These are phyloP conservation scores for Microthyrium microscopicum DNA, from an alignment of 2,329 filamentous ascomycete species.

Conservation along the genomic window DNA sequence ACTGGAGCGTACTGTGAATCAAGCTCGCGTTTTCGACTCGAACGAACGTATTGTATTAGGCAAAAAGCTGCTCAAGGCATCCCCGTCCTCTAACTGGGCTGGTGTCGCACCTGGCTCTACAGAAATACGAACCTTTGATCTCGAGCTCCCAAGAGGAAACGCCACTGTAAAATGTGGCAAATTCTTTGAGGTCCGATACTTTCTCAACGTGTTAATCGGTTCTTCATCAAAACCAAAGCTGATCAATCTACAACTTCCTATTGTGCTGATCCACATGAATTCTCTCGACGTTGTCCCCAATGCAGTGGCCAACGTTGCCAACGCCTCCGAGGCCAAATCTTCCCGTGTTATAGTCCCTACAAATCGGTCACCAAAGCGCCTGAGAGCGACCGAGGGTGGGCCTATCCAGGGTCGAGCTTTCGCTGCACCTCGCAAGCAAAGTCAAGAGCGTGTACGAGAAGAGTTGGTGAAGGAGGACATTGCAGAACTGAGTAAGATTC, in stretches of 20 bases:
- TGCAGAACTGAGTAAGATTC: slow-evolving; percentile 21
- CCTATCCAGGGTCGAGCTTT: slow-evolving; percentile 34
- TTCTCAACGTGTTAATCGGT: slow-evolving; percentile 35
- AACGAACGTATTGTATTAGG: slow-evolving; percentile 32
- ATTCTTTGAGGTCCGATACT: slow-evolving; percentile 40
- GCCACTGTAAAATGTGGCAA: slow-evolving; percentile 36
- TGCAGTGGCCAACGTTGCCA: slow-evolving; percentile 36
- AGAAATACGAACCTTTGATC: slow-evolving; percentile 31
- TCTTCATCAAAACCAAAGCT: slow-evolving; percentile 29
- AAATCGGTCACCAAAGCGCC: slow-evolving; percentile 7
- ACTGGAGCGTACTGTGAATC: slow-evolving; percentile 30
- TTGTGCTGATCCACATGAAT: slow-evolving; percentile 41
- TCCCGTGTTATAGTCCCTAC: slow-evolving; percentile 6
- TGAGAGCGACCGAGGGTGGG: not conserved
- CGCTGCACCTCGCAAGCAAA: slow-evolving; percentile 33
- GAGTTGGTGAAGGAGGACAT: slow-evolving; percentile 25
- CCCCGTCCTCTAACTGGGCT: slow-evolving; percentile 26
- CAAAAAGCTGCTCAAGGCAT: slow-evolving; percentile 26
- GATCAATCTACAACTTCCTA: slow-evolving; percentile 36
- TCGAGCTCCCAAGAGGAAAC: slow-evolving; percentile 33
- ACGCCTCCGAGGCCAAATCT: slow-evolving; percentile 36
- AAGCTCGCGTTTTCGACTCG: slow-evolving; percentile 35
- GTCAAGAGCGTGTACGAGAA: slow-evolving; percentile 28
- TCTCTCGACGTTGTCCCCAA: slow-evolving; percentile 40
- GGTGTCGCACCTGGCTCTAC: slow-evolving; percentile 29